A percentile compares a stretch with the other conserved stretches of the same genome.
These are phyloP conservation scores for Dipteronia sinensis DNA, from an alignment of 345 rosid genomes.

Conservation along the genomic window DNA sequence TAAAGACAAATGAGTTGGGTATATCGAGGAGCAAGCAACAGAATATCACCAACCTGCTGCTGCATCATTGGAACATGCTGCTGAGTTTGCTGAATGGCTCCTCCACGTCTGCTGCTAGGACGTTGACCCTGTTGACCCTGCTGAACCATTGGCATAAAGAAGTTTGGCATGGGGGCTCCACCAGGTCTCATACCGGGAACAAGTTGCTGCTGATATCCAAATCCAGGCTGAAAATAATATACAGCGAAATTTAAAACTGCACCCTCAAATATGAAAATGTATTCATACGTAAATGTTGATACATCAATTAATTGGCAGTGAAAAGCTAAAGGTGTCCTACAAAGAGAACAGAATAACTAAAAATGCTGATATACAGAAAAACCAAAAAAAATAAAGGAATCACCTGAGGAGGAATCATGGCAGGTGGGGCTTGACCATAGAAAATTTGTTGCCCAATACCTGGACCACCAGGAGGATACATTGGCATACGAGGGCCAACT, in stretches of 20 bases:
- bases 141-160: conserved; percentile 90
- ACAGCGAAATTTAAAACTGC: neutral
- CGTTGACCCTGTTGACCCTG: conserved; percentile 90
- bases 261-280: neutral
- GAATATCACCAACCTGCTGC: conserved; percentile 60
- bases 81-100: conserved; percentile 71
- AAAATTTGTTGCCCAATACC: conserved; percentile 82
- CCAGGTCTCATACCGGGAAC: conserved; percentile 95
- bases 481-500: conserved; percentile 79
- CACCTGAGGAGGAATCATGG: conserved; percentile 86
- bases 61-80: conserved; percentile 81
- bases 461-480: conserved; percentile 79
- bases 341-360: neutral
- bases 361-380: neutral
- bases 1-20: neutral
- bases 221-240: conserved; percentile 61
- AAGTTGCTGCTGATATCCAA: conserved; percentile 92
- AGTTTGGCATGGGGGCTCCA: conserved; percentile 71
- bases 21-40: neutral
- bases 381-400: neutral
- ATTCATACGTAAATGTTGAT: neutral
- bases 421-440: conserved; percentile 87
- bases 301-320: neutral
- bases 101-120: conserved; percentile 73
- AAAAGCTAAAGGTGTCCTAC: neutral